These are phyloP conservation scores for Rhizophora mangle DNA, from an alignment of 345 rosid genomes.

Conservation along the genomic window DNA sequence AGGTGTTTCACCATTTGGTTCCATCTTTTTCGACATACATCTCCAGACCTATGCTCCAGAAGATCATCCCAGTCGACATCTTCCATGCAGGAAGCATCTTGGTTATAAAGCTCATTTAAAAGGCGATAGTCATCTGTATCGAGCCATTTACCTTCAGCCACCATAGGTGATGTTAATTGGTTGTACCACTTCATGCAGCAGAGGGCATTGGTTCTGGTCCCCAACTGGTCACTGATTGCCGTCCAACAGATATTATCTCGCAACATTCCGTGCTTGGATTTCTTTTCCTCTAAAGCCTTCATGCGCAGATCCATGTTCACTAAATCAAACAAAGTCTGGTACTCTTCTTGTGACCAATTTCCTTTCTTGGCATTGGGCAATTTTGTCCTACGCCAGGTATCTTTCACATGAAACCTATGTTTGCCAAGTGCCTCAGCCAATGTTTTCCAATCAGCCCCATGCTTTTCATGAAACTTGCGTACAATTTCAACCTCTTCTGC, in stretches of 20 bases:
- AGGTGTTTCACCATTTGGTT: conserved; percentile 63
- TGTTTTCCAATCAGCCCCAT: conserved; percentile 63
- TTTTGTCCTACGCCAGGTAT: conserved; percentile 60
- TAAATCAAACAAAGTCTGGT: conserved; percentile 57
- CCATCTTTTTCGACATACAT: conserved; percentile 61
- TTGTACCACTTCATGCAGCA: conserved; percentile 71
- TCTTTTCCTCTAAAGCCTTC: conserved; percentile 48
- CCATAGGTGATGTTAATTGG: conserved; percentile 59
- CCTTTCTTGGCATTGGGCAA: conserved; percentile 42
- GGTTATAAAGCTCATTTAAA: conserved; percentile 43
- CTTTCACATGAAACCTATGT: conserved; percentile 67
- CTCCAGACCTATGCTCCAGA: conserved; percentile 58
- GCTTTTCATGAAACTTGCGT: conserved; percentile 36
- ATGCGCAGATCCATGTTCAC: conserved; percentile 59
- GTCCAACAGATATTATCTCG: conserved; percentile 72
- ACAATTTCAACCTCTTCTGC: conserved; percentile 54
- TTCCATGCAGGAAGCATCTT: conserved; percentile 73
- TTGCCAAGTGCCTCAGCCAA: conserved; percentile 58
- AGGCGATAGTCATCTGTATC: conserved; percentile 69
- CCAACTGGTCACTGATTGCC: conserved; percentile 52
- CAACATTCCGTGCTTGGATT: conserved; percentile 62
- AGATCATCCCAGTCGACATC: conserved; percentile 82
- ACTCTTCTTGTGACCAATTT: conserved; percentile 64
- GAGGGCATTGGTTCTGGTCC: conserved; percentile 29
- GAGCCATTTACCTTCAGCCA: conserved; percentile 61